phyloP scores from a whole-genome alignment of 495 filamentous ascomycete genomes.

The Podospora didyma region DNA sequence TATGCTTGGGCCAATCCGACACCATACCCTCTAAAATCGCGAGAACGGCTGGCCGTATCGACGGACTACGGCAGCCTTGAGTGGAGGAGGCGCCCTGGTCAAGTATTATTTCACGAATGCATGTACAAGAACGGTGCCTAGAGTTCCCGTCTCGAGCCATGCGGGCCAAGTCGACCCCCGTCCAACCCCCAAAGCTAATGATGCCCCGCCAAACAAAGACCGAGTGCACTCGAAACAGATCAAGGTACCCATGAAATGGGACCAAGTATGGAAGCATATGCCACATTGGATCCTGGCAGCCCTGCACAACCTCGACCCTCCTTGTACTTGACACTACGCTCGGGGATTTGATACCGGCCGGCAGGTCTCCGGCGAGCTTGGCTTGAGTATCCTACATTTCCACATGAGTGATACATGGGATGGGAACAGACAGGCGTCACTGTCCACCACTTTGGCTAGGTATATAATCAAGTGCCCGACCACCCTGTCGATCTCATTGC shows the following conservation, averaged over 20 bases:
- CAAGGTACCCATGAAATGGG: background rate
- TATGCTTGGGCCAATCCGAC: no score
- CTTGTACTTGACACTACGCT: slow-evolving; percentile 1
- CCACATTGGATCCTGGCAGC: slow-evolving; percentile 15
- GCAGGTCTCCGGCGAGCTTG: slow-evolving; percentile 15
- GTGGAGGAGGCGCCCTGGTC: no score
- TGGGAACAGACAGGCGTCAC: no score
- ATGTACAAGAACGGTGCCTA: background rate
- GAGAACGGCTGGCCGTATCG: no score
- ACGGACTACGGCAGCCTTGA: no score
- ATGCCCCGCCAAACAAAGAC: background rate
- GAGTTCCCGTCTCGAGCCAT: background rate
- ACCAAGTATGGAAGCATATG: background rate
- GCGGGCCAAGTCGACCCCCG: background rate
- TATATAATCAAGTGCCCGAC: no score
- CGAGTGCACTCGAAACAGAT: background rate
- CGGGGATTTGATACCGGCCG: slow-evolving; percentile 16
- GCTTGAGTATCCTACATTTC: background rate
- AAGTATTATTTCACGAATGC: no score
- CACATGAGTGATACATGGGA: background rate
- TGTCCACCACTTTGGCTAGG: no score
- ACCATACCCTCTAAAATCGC: no score
- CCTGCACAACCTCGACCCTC: slow-evolving; percentile 11
- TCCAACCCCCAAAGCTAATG: background rate
- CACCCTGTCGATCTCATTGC: no score